Evolutionary conservation across 345 rosid genomes (phyloP).

Genomic region (Hirschfeldia incana): DNA sequence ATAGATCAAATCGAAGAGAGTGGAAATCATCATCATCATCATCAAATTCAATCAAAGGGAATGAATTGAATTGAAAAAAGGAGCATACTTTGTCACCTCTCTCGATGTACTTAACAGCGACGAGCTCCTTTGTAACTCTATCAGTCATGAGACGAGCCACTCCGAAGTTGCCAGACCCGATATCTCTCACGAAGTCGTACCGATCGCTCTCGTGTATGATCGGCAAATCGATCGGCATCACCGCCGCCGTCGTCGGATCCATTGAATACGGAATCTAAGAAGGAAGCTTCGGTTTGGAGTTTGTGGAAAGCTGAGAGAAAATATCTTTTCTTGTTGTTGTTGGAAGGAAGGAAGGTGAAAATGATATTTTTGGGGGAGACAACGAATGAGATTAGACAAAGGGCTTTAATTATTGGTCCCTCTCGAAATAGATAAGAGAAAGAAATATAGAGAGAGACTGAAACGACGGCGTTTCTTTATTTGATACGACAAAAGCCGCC

Average conservation of each 20-base stretch:
- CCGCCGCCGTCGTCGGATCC: conserved; percentile 53
- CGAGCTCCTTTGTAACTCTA: conserved; percentile 70
- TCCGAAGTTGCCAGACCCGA: conserved; percentile 90
- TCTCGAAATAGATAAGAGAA: conserved; percentile 16
- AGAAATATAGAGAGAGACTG: not conserved
- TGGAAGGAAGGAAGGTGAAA: not conserved
- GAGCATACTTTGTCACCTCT: conserved; percentile 73
- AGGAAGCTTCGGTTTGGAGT: not conserved
- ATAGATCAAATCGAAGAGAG: no score
- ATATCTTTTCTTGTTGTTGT: no score
- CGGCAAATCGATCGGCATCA: conserved; percentile 72
- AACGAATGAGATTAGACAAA: not conserved
- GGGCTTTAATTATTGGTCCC: conserved; percentile 34
- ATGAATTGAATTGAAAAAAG: not conserved
- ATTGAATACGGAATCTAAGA: not conserved
- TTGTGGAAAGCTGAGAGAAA: no score
- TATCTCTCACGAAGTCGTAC: conserved; percentile 85
- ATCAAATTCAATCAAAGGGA: no score
- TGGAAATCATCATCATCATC: no score
- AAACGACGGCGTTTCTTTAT: conserved; percentile 15
- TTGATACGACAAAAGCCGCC: conserved; percentile 25
- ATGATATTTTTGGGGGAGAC: not conserved
- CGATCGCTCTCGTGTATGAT: conserved; percentile 94
- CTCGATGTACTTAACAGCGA: conserved; percentile 97
- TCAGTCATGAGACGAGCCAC: conserved; percentile 92